Conservation (phyloP, 139 green algal genomes). For the Bryopsis sp. region DNA sequence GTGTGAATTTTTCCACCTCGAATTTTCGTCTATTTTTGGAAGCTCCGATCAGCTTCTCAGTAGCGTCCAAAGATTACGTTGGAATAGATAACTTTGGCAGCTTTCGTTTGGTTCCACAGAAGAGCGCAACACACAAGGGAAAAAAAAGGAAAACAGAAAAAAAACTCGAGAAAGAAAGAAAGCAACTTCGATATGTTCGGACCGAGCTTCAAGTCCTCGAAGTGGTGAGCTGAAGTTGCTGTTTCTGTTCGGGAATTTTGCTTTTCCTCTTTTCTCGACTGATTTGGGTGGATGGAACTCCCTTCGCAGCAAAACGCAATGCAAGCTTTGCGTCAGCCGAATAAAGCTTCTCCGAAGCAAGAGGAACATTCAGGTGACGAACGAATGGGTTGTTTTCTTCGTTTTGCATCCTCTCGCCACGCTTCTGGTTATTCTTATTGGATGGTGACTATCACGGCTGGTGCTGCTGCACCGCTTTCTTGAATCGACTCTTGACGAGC, state of each 20-base stretch:
- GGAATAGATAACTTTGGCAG: too few relatives aligned
- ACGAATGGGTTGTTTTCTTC: background rate
- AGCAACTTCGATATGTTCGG: conserved; percentile 30
- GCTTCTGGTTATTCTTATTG: background rate
- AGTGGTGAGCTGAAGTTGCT: conserved; percentile 19
- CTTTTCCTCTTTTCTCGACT: background rate
- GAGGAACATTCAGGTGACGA: conserved; percentile 31
- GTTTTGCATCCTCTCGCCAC: background rate
- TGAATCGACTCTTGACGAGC: background rate
- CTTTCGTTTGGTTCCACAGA: too few relatives aligned
- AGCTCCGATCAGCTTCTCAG: too few relatives aligned
- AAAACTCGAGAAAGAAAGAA: too few relatives aligned
- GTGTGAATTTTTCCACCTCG: too few relatives aligned
- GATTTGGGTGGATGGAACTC: background rate
- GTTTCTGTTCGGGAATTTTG: background rate
- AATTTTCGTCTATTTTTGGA: too few relatives aligned
- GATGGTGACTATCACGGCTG: background rate
- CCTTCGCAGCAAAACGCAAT: conserved; percentile 54
- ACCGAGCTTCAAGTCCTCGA: conserved; percentile 27
- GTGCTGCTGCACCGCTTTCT: background rate
- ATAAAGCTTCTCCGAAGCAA: conserved; percentile 77
- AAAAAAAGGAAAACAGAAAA: too few relatives aligned
- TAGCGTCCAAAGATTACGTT: too few relatives aligned
- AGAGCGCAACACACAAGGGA: too few relatives aligned
- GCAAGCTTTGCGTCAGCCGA: conserved; percentile 47